Evolutionary conservation across 2,329 filamentous ascomycete species (phyloP), one percentile per base, ranked within the genome.

Genomic region (Ascochyta lentis): DNA sequence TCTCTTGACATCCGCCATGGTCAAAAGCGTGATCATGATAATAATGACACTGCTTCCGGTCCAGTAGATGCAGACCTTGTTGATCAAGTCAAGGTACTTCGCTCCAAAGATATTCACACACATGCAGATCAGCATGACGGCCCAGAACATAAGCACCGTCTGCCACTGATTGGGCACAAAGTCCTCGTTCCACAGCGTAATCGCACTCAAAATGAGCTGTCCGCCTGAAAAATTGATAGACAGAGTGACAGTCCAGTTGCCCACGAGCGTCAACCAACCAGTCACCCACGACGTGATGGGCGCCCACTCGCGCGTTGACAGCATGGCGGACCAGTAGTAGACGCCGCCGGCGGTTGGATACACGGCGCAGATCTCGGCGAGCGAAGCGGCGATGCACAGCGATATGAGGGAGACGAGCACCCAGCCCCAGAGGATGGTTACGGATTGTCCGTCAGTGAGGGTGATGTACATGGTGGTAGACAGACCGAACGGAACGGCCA

Each of bases 261-360:
- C 89, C 2, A 91, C 87, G 0, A 91, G 78, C 0, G 87, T 89
- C 50, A 89, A 71, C 88, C 89, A 91, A 13, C 88, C 88, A 5
- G 87, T 88, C 26, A 89, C 84, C 80, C 87, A 91, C 9, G 82
- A 86, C 43, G 88, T 85, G 49, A 90, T 80, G 2, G 87, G 87
- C 4, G 87, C 86, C 78, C 84, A 90, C 69, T 86, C 79, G 35
- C 80, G 82, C 0, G 86, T 88, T 1, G 83, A 82, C 22, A 91
- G 79, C 84, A 90, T 87, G 2, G 87, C 87, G 50, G 83, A 72
- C 87, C 80, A 82, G 77, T 90, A 90, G 73, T 91, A 91, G 2
- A 89, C 86, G 84, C 89, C 89, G 64, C 89, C 89, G 31, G 87
- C 87, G 9, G 88, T 91, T 9, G 89, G 89, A 67, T 89, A 91